These are phyloP conservation scores for Pachysolen tannophilus DNA, from an alignment of 805 yeast genomes.

Conservation along the genomic window DNA sequence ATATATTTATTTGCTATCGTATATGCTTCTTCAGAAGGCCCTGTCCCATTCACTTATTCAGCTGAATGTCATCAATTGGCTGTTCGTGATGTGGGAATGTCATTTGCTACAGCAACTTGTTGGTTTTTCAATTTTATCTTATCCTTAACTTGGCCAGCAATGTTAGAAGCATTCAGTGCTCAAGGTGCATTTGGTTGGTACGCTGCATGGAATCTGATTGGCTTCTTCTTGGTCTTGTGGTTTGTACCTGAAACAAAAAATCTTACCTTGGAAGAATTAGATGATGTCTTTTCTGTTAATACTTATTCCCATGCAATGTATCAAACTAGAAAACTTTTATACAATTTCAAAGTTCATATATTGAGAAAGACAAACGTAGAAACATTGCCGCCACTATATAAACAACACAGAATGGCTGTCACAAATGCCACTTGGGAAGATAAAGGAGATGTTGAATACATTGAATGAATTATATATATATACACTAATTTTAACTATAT, in stretches of 20 bases:
- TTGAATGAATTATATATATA: too few species aligned
- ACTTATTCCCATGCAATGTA: slow-evolving; percentile 43
- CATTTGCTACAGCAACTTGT: slow-evolving; percentile 66
- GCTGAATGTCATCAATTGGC: slow-evolving; percentile 80
- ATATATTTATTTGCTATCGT: slow-evolving; percentile 66
- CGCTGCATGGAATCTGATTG: slow-evolving; percentile 75
- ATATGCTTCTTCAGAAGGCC: slow-evolving; percentile 83
- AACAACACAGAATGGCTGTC: slow-evolving; percentile 50
- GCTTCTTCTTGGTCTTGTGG: slow-evolving; percentile 64
- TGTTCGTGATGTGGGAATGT: slow-evolving; percentile 74
- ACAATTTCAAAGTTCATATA: slow-evolving; percentile 37
- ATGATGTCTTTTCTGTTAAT: slow-evolving; percentile 63
- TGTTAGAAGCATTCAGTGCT: slow-evolving; percentile 56
- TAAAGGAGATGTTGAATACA: slow-evolving; percentile 43
- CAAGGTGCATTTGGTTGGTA: slow-evolving; percentile 88
- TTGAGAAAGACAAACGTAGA: slow-evolving; percentile 36
- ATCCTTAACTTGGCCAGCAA: slow-evolving; percentile 75
- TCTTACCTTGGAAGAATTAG: slow-evolving; percentile 69
- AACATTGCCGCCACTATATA: slow-evolving; percentile 49
- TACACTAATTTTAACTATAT: background rate
- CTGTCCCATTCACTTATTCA: slow-evolving; percentile 82
- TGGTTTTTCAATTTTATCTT: slow-evolving; percentile 68
- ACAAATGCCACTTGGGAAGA: slow-evolving; percentile 58
- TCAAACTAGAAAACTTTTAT: slow-evolving; percentile 30
- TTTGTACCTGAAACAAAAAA: slow-evolving; percentile 67